Evolutionary conservation across 1,284 basidiomycete species (phyloP).

Genomic region (Rhodotorula glutinis): DNA sequence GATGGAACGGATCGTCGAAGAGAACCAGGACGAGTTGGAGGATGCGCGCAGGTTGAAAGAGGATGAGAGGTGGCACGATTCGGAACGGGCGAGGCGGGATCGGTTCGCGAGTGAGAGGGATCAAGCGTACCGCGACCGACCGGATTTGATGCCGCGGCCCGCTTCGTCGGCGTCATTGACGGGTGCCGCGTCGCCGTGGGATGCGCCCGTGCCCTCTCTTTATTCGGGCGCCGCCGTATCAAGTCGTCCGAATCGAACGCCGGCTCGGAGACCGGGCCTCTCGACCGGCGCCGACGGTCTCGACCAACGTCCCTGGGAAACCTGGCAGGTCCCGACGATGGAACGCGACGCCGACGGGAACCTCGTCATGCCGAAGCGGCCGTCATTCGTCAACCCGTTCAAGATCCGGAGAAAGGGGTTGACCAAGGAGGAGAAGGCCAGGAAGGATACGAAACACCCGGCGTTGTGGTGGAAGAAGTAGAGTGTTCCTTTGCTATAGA

Average conservation of each 20-base stretch:
- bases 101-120: background rate
- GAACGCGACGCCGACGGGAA: background rate
- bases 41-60: conserved; percentile 2
- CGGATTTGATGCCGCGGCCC: background rate
- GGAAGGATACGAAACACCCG: conserved; percentile 23
- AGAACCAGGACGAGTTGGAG: conserved; percentile 18
- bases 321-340: background rate
- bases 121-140: background rate
- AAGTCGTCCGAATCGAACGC: too few species aligned
- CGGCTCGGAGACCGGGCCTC: too few species aligned
- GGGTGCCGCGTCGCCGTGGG: background rate
- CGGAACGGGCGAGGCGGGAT: background rate
- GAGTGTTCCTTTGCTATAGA: background rate
- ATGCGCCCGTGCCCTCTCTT: background rate
- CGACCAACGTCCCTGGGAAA: background rate
- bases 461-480: conserved; percentile 23
- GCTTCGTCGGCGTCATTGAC: background rate
- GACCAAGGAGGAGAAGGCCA: conserved; percentile 22
- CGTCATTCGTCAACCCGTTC: conserved; percentile 26
- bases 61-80: conserved; percentile 4
- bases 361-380: conserved; percentile 11
- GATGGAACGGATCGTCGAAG: conserved; percentile 36
- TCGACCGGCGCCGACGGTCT: background rate
- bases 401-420: conserved; percentile 25
- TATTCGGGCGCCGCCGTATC: background rate